Conservation (phyloP, 768 basidiomycete genomes). For the Amylocystis lapponica region DNA sequence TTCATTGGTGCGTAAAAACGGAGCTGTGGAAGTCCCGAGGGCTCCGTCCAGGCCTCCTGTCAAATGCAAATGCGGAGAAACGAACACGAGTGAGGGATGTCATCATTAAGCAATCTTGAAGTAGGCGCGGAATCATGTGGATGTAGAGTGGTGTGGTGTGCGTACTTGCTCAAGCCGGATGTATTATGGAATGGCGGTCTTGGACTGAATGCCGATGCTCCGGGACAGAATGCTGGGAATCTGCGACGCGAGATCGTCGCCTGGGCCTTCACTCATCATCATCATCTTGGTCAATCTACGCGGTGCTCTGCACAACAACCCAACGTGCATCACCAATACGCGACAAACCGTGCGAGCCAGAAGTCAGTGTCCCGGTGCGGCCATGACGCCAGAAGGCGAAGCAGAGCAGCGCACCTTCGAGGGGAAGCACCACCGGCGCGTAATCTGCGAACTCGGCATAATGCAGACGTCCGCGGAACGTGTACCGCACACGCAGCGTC, state of each 20-base stretch:
- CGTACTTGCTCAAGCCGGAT: too few species aligned
- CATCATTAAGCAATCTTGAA: neutral
- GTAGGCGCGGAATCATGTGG: too few species aligned
- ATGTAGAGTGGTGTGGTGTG: too few species aligned
- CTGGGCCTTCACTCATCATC: too few species aligned
- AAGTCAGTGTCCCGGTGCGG: neutral
- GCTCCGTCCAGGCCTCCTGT: too few species aligned
- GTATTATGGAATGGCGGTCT: too few species aligned
- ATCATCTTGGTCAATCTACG: conserved; percentile 2
- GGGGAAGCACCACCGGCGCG: conserved; percentile 63
- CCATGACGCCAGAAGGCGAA: neutral
- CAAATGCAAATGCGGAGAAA: too few species aligned
- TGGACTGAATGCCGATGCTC: too few species aligned
- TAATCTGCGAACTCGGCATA: conserved; percentile 74
- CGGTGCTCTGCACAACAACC: neutral
- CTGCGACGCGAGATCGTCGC: too few species aligned
- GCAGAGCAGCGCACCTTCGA: conserved; percentile 50
- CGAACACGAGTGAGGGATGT: neutral
- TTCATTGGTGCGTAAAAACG: too few species aligned
- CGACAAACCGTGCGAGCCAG: neutral
- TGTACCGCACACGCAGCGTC: conserved; percentile 64
- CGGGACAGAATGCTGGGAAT: too few species aligned
- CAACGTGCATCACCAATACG: neutral
- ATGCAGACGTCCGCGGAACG: conserved; percentile 68
- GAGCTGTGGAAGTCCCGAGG: too few species aligned